These are phyloP conservation scores for Aspergillus novoparasiticus DNA, from an alignment of 2,329 filamentous ascomycete genomes.

Conservation along the genomic window DNA sequence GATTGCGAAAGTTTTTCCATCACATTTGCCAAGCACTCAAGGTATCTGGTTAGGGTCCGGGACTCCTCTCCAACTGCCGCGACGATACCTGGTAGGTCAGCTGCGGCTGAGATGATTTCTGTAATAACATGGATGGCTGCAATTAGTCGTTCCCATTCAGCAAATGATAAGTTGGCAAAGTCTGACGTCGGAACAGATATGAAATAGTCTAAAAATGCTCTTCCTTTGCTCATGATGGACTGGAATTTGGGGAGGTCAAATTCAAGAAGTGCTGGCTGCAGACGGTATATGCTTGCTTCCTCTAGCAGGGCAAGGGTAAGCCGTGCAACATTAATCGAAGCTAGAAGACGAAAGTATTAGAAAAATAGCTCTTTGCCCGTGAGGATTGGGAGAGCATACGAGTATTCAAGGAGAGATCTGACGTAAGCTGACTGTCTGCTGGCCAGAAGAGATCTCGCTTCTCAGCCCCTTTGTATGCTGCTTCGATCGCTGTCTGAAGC, in stretches of 20 bases:
- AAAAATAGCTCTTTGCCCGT: not conserved
- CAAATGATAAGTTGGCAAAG: not conserved
- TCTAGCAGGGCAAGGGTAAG: not conserved
- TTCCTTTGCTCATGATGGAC: not conserved
- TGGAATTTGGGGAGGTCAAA: not conserved
- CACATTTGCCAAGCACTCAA: not conserved
- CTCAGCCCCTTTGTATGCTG: not conserved
- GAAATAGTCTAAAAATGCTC: not conserved
- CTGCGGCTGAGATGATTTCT: not conserved
- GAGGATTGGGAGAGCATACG: not conserved
- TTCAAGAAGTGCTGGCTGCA: not conserved
- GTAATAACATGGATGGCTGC: not conserved
- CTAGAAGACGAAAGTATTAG: not conserved
- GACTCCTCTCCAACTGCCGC: not conserved
- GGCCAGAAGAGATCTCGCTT: not conserved
- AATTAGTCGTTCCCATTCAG: not conserved
- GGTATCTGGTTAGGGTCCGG: not conserved
- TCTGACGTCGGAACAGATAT: not conserved
- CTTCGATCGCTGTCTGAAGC: not conserved
- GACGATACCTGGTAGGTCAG: not conserved
- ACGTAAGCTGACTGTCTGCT: not conserved
- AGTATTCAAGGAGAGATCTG: not conserved
- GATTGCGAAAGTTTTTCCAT: not conserved
- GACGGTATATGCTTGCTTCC: not conserved
- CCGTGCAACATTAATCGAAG: not conserved